Base-by-base conservation (phyloP, 1,284 basidiomycete genomes). In the Rhizopogon parksii region DNA sequence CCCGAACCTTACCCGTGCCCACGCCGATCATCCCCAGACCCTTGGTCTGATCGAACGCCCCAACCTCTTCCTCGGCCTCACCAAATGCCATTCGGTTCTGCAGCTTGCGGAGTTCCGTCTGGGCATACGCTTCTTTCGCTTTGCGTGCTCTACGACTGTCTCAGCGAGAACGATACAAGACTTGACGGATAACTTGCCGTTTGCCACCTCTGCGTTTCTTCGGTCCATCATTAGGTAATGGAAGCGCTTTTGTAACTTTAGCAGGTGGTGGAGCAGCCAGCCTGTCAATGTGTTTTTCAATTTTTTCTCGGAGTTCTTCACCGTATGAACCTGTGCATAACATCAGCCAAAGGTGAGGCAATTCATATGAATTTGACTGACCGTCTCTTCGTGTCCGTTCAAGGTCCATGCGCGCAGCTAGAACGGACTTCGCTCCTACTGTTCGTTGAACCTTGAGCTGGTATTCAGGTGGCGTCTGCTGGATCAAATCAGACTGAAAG, bases 71-170 rank as follows among this genome's bases (percentile, higher is more conserved):
- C 67, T 99, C 96, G 2, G 86, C 88, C 70, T 95, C 88, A 50
- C 96, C 96, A 61, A 99, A 99, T 57, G 80, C 85, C 85, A 99
- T 88, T 43, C 96, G 83, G 69, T 99, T 99, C 71, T 97, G 94
- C 60, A 96, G 76, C 72, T 99, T 99, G 57, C 92, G 85, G 45
- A 99, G 74, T 70, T 99, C 96, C 2, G 96, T 98, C 71, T 94
- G 90, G 3, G 94, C 95, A 63, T 95, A 94, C 4, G 91, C 90
- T 70, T 99, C 96, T 66, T 99, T 99, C 19, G 93, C 88, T 67
- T 96, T 96, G 43, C 96, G 84, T 1, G 95, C 96, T 8, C 93
- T 94, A 57, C 3, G 7, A 53, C 27, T 19, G 12, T 34, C 30
- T 45, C 30, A 45, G 17, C n/a, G 32, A 27, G 36, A 36, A 42